These are phyloP conservation scores for Herpetomonas tarakana DNA, from an alignment of 208 protist genomes.

Conservation along the genomic window DNA sequence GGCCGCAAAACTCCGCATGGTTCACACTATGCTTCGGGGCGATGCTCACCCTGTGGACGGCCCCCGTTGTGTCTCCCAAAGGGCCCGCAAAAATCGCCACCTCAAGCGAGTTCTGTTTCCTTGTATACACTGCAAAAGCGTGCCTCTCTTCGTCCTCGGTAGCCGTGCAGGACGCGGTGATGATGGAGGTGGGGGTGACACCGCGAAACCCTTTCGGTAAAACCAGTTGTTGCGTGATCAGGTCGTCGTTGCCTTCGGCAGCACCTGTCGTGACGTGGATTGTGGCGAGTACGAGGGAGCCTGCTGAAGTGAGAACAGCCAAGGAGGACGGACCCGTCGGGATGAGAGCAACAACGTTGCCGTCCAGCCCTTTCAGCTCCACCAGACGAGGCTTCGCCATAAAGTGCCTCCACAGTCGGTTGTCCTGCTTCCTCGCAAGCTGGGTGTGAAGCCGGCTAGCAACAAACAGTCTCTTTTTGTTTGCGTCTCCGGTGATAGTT, in stretches of 20 bases:
- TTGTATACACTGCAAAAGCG: too few relatives aligned
- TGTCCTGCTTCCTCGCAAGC: slow-evolving; percentile 8
- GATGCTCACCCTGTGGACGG: background rate
- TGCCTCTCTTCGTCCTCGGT: too few relatives aligned
- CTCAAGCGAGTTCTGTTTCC: background rate
- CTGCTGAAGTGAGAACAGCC: slow-evolving; percentile 9
- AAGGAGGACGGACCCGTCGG: slow-evolving; percentile 12
- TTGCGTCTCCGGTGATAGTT: background rate
- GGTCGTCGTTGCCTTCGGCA: background rate
- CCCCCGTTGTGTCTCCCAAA: background rate
- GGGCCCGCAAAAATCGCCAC: background rate
- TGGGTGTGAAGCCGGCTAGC: slow-evolving; percentile 14
- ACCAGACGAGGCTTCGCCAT: slow-evolving; percentile 15
- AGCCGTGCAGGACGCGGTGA: background rate
- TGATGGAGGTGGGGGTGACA: background rate
- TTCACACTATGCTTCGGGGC: background rate
- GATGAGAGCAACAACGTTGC: slow-evolving; percentile 10
- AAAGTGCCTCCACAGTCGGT: slow-evolving; percentile 23
- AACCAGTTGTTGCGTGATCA: background rate
- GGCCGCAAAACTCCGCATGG: background rate
- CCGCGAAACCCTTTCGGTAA: background rate
- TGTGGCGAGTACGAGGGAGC: background rate
- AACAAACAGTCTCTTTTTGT: slow-evolving; percentile 15
- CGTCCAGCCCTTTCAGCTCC: slow-evolving; percentile 7
- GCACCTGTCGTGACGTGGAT: background rate